Evolutionary conservation across 2,329 filamentous ascomycete genomes (phyloP).

Genomic region (Monosporascus sp.): DNA sequence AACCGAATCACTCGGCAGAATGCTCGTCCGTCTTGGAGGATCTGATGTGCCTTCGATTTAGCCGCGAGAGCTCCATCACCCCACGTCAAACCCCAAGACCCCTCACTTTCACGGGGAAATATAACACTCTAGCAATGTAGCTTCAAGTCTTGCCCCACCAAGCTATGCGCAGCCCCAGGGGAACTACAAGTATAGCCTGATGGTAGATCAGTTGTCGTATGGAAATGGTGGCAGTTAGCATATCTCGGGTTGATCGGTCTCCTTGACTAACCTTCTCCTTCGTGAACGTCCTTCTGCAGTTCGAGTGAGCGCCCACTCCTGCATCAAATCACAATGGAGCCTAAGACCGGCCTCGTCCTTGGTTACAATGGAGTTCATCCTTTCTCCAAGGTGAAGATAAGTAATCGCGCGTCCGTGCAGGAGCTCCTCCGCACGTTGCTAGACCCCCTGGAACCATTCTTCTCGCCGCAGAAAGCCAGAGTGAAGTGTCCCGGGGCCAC

Average conservation of each 20-base stretch:
- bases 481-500: conserved; percentile 65
- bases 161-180: not conserved
- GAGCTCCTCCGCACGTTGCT: conserved; percentile 59
- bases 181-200: not conserved
- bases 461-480: conserved; percentile 61
- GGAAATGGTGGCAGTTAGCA: not conserved
- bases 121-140: not conserved
- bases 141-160: not conserved
- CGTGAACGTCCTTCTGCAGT: not conserved
- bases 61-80: conserved; percentile 23
- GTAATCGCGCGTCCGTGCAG: conserved; percentile 52
- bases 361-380: conserved; percentile 52
- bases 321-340: conserved; percentile 16
- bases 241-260: not conserved
- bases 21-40: conserved; percentile 7
- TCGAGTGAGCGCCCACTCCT: not conserved
- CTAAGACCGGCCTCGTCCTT: conserved; percentile 35
- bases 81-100: conserved; percentile 14
- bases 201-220: not conserved
- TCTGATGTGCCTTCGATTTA: conserved; percentile 21
- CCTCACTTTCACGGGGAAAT: conserved; percentile 15
- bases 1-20: not conserved
- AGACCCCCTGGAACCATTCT: conserved; percentile 66
- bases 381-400: conserved; percentile 47
- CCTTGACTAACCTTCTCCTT: conserved; percentile 1